Base-by-base conservation (phyloP, 768 basidiomycete species). In the Russula compacta region DNA sequence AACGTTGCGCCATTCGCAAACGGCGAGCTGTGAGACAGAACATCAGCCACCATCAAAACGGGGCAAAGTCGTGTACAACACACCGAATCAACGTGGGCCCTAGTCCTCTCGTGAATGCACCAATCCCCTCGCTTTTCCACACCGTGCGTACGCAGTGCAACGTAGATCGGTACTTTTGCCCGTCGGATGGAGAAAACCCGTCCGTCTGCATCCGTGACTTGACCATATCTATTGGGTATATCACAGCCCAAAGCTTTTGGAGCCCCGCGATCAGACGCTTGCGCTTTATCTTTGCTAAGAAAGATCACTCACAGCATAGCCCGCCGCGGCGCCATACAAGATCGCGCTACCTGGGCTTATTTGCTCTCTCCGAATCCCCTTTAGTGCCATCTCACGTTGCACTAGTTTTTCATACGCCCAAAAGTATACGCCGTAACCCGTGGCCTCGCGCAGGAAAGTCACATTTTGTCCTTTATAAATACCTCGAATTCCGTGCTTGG, bases 1-100 rank as follows among this genome's bases (percentile, higher is more conserved):
- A 98, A 98, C 0, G 95, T 98, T 1, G 92, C 92, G 19, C 94
- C 95, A 67, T 98, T 98, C 11, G 95, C 95, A 68, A 97, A 95
- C 0, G 94, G 95, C 2, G 92, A 94, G 68, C 92, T 94, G 56
- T 17, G 47, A 53, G 21, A 42, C 39, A 48, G 56, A 48, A 24
- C 57, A 60, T 46, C 54, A 42, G 53, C 52, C 50, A 53, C 47
- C 14, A 64, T 58, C 47, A 53, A 53, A 61, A 56, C 24, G 43
- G 35, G 53, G 36, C 39, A 15, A 24, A 47, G 42, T 55, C 49
- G 54, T 59, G 60, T n/a, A 58, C 46, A 59, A 76, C 81, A 57
- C 62, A 88, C 92, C 94, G 81, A 70, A 98, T 92, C 61, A 98
- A 78, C 8, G 95, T 98, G 24, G 95, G 95, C 5, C 82, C 81